Conservation (phyloP, 192 early-diverging fungal genomes). For the Thoreauomyces humboldtii region DNA sequence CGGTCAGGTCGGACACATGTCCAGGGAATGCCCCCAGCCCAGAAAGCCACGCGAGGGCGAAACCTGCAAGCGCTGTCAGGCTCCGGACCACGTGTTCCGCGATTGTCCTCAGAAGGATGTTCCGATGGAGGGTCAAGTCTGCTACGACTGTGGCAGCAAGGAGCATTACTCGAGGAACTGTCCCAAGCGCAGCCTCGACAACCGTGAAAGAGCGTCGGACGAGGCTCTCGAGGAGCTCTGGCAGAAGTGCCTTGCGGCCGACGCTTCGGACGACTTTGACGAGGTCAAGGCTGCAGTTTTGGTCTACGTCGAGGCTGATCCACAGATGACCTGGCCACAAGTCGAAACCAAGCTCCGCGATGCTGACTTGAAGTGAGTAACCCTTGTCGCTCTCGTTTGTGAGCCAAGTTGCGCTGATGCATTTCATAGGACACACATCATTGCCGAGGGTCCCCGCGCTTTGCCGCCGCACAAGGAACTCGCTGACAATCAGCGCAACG, state of each 20-base stretch:
- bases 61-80: background rate
- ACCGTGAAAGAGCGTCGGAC: background rate
- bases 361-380: constrained; percentile 4
- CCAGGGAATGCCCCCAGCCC: constrained; percentile 12
- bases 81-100: background rate
- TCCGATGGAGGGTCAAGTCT: constrained; percentile 4
- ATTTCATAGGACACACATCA: constrained; percentile 10
- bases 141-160: constrained; percentile 13
- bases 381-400: too few species aligned
- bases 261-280: constrained; percentile 15
- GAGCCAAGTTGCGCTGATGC: background rate
- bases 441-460: constrained; percentile 10
- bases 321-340: constrained; percentile 2
- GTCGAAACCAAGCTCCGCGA: constrained; percentile 7
- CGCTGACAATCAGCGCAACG: constrained; percentile 11
- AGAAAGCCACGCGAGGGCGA: constrained; percentile 14
- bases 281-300: constrained; percentile 12
- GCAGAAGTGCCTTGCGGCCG: background rate
- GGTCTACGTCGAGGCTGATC: background rate
- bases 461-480: constrained; percentile 19
- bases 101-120: constrained; percentile 7
- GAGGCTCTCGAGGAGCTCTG: constrained; percentile 3
- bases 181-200: background rate
- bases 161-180: constrained; percentile 15
- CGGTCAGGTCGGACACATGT: constrained; percentile 8